Percentiles rank a stretch among this genome's conserved stretches.
phyloP scores from a whole-genome alignment of 2,329 filamentous ascomycete species.

The Penicillium sp. region DNA sequence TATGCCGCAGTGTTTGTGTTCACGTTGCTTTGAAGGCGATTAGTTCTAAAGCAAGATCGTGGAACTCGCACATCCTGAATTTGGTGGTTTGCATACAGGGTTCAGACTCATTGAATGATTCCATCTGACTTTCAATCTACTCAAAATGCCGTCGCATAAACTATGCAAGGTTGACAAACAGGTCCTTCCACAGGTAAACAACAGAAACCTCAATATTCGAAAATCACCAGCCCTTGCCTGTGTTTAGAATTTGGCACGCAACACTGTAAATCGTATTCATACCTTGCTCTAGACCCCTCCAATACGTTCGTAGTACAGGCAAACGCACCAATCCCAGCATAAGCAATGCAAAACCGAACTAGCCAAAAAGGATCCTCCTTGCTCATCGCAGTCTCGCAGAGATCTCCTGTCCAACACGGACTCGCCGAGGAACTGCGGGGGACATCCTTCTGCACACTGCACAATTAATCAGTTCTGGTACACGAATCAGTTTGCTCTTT shows the following conservation, averaged over 20 bases:
- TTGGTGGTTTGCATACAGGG: neutral
- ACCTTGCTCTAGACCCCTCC: neutral
- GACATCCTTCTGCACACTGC: neutral
- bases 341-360: neutral
- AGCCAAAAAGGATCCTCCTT: constrained; percentile 4
- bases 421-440: neutral
- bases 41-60: neutral
- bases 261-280: too few relatives aligned
- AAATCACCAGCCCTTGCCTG: too few relatives aligned
- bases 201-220: too few relatives aligned
- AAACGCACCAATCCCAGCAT: neutral
- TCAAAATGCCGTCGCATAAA: neutral
- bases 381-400: neutral
- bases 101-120: neutral
- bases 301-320: neutral
- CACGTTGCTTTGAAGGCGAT: neutral
- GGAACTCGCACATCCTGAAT: neutral
- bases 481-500: neutral
- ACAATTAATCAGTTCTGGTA: neutral
- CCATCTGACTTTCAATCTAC: too few relatives aligned
- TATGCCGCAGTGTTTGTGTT: neutral
- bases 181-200: too few relatives aligned
- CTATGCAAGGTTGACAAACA: neutral
- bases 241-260: too few relatives aligned
- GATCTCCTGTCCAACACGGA: neutral